Base-by-base conservation (phyloP, 306 rosid genomes). In the Lathyrus tuberosus region DNA sequence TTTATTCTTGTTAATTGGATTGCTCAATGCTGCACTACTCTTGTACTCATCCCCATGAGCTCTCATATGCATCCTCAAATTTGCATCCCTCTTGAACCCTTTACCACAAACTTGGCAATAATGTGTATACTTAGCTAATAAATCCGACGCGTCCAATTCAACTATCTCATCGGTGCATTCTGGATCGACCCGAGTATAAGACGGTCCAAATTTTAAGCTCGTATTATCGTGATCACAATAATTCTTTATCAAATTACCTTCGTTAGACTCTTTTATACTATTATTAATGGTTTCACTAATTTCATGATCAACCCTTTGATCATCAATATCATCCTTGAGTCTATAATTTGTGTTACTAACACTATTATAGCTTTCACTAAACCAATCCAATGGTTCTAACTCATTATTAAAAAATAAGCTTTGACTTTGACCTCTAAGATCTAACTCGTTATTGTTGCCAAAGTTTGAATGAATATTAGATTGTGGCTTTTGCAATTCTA, bases 31-130 rank as follows among this genome's bases (percentile, higher is more conserved):
- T 2, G 82, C 87, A 52, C 66, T 94, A 0, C 88, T 89, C 54
- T 94, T 94, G 79, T 94, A 88, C 82, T 90, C 91, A 58, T 94
- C 97, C 0, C 98, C 98, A 38, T 90, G 98, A 44, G 98, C 98
- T 62, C 98, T 86, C 98, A 94, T 94, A 73, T 94, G 98, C 96
- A 90, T 94, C 81, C 98, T 80, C 74, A 94, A 70, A 80, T 94
- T 94, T 0, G 98, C 98, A 1, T 94, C 98, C 0, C 98, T 76
- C 81, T 90, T 90, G 51, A 94, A 94, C 58, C 98, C 98, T 80
- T 94, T 94, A 1, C 95, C 97, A 44, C 98, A 94, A 35, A 90
- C 87, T 51, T 85, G 90, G 57, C 98, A 94, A 49, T 94, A 88
- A 62, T 94, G 98, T 1, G 98, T 94, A 87, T 90, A 94, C 84